phyloP scores from a whole-genome alignment of 2,329 filamentous ascomycete genomes.

The Fusarium liriodendri region DNA sequence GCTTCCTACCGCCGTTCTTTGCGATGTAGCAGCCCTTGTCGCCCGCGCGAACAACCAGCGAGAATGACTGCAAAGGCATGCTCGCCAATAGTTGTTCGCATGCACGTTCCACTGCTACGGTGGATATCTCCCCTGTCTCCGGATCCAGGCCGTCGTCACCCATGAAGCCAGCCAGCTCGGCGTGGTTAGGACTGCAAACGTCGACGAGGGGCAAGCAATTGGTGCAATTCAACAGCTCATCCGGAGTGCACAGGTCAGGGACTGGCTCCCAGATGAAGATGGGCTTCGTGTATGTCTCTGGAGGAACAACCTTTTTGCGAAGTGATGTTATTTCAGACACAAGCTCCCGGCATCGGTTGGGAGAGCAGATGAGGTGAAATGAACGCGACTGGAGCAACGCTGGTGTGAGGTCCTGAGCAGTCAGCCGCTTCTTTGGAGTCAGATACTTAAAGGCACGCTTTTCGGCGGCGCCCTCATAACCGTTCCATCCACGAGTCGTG shows the following conservation, averaged over 20 bases:
- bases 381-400: slow-evolving; percentile 76
- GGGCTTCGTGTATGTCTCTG: slow-evolving; percentile 63
- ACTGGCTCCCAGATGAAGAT: slow-evolving; percentile 96
- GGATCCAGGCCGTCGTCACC: slow-evolving; percentile 67
- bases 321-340: slow-evolving; percentile 76
- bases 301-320: slow-evolving; percentile 55
- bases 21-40: slow-evolving; percentile 78
- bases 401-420: slow-evolving; percentile 75
- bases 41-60: slow-evolving; percentile 77
- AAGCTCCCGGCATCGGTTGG: slow-evolving; percentile 79
- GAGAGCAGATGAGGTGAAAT: slow-evolving; percentile 90
- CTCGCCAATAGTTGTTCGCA: slow-evolving; percentile 72
- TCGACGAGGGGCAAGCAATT: slow-evolving; percentile 72
- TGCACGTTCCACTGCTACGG: slow-evolving; percentile 64
- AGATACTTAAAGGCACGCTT: slow-evolving; percentile 85
- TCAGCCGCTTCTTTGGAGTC: slow-evolving; percentile 86
- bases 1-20: slow-evolving; percentile 65
- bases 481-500: slow-evolving; percentile 94
- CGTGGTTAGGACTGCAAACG: slow-evolving; percentile 82
- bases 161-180: slow-evolving; percentile 90
- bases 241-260: slow-evolving; percentile 84
- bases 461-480: slow-evolving; percentile 78
- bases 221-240: slow-evolving; percentile 72
- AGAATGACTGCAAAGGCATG: slow-evolving; percentile 73
- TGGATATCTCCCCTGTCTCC: slow-evolving; percentile 65